Percentiles rank a stretch among this genome's conserved stretches.
phyloP scores from a whole-genome alignment of 2,329 filamentous ascomycete genomes.

The Cordyceps javanica region DNA sequence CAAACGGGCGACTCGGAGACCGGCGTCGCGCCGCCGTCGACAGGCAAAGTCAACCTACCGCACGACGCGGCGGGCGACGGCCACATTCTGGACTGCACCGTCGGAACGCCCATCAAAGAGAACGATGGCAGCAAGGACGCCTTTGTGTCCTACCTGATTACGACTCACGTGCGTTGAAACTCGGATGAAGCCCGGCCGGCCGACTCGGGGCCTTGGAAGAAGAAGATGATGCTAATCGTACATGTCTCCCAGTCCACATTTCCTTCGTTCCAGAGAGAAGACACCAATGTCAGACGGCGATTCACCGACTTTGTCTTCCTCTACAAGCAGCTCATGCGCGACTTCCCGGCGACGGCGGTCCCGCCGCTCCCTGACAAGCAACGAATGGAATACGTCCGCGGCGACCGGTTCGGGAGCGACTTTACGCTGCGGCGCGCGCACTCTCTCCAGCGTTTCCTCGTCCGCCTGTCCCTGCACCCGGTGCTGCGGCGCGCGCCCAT shows the following conservation, averaged over 20 bases:
- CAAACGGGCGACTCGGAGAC: background rate
- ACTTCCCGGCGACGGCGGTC: constrained; percentile 87
- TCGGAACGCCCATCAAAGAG: constrained; percentile 83
- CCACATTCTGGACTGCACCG: constrained; percentile 76
- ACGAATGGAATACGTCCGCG: constrained; percentile 97
- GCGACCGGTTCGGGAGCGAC: constrained; percentile 88
- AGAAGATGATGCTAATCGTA: background rate
- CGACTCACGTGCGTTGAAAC: constrained; percentile 61
- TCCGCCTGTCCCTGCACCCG: constrained; percentile 80
- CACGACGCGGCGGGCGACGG: constrained; percentile 60
- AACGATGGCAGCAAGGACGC: constrained; percentile 94
- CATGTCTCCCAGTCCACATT: constrained; percentile 70
- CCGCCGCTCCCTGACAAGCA: constrained; percentile 96
- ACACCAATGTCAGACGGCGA: constrained; percentile 75
- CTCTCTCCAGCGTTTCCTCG: constrained; percentile 86
- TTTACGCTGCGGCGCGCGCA: constrained; percentile 85
- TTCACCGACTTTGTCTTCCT: constrained; percentile 98
- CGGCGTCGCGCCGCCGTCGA: constrained; percentile 16
- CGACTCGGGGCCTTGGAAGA: background rate
- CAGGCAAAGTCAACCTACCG: constrained; percentile 13
- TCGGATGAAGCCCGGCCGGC: background rate
- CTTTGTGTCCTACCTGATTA: constrained; percentile 93
- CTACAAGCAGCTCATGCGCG: constrained; percentile 79
- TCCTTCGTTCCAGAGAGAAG: constrained; percentile 78
- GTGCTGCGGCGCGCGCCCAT: constrained; percentile 77